Base-by-base conservation (phyloP, 495 filamentous ascomycete species). In the Neurospora sp. region DNA sequence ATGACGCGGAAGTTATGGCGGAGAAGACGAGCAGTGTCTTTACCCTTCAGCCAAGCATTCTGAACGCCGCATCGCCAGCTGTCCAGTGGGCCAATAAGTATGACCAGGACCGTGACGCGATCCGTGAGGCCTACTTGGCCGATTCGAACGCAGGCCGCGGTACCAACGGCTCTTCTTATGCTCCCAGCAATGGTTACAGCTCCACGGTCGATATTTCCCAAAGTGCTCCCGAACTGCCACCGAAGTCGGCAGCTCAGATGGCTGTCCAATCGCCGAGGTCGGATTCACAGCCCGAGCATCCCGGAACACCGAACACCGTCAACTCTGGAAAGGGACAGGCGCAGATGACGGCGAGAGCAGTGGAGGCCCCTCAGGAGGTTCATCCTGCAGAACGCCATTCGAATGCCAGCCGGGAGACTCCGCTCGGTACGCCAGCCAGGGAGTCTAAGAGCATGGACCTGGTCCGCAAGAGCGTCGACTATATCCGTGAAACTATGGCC, bases 61-160 rank as follows among this genome's bases (percentile, higher is more conserved):
- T 97, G 78, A 95, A 86, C 72, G 96, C 96, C 78, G 96, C 94
- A 20, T 94, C 91, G 18, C 91, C 94, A 35, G 96, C 96, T 12
- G 92, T 99, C 90, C 95, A 97, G 80, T 99, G 96, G 96, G 93
- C 95, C 11, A 93, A 86, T 79, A 90, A 90, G 72, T 96, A 94
- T 76, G 95, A 99, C 78, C 94, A 94, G 81, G 89, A 96, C 78
- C 54, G 54, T 66, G 54, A 66, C 54, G 87, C 90, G 3, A 91
- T 96, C 73, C 86, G 93, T 18, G 89, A 90, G 66, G 90, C 92
- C 27, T 98, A 98, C 82, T 86, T 98, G 11, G 89, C 88, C 14
- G 86, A 96, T 77, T 82, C 81, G 37, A 89, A 86, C 74, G 89
- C 90, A 27, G 93, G 93, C 48, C 91, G 87, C 71, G 93, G 90